These are phyloP conservation scores for Beauveria medogensis DNA, from an alignment of 2,329 filamentous ascomycete genomes.

Conservation along the genomic window DNA sequence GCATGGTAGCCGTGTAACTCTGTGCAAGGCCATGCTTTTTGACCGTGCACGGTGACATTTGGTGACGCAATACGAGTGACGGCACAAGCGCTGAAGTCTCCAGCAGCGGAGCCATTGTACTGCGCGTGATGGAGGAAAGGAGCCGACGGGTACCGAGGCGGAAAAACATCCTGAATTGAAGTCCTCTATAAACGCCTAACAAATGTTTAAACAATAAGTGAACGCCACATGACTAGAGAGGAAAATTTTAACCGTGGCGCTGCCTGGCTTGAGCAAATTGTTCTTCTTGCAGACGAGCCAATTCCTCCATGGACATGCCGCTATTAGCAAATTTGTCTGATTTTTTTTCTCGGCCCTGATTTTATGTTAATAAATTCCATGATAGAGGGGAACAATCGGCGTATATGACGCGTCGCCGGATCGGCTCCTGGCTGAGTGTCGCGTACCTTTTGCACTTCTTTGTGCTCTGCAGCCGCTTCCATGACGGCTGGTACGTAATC, in stretches of 20 bases:
- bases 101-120: too few relatives aligned
- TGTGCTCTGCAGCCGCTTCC: slow-evolving; percentile 83
- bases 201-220: neutral
- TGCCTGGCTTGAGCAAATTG: slow-evolving; percentile 69
- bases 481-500: slow-evolving; percentile 86
- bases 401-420: slow-evolving; percentile 39
- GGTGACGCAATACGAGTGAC: too few relatives aligned
- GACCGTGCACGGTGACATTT: too few relatives aligned
- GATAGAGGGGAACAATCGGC: neutral
- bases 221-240: neutral
- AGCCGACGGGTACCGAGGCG: neutral
- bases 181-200: slow-evolving; percentile 11
- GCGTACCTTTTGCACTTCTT: slow-evolving; percentile 80
- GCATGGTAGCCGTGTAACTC: too few relatives aligned
- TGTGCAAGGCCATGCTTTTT: too few relatives aligned
- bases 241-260: slow-evolving; percentile 24
- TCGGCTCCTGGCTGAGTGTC: slow-evolving; percentile 16
- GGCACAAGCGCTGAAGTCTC: too few relatives aligned
- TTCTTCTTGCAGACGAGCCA: slow-evolving; percentile 82
- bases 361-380: slow-evolving; percentile 48
- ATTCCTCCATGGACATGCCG: slow-evolving; percentile 82
- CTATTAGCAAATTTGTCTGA: slow-evolving; percentile 95
- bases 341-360: slow-evolving; percentile 87
- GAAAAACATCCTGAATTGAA: neutral
- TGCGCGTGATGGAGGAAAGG: too few relatives aligned